Base-by-base conservation (phyloP, 2,329 filamentous ascomycete genomes). In the Cladosporium colombiae region DNA sequence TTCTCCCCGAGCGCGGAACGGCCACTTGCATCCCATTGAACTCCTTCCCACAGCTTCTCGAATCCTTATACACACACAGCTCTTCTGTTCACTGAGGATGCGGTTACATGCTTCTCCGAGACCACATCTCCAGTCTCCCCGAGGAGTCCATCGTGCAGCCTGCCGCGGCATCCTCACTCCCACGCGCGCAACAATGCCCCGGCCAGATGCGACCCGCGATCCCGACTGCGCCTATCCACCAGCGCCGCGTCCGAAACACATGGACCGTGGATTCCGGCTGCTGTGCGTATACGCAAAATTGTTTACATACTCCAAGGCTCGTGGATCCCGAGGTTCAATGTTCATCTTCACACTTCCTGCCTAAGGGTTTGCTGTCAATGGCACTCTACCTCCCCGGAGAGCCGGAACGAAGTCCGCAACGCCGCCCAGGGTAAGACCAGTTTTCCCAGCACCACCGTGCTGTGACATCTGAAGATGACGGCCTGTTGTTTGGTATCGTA, bases 291-390 rank as follows among this genome's bases (percentile, higher is more conserved):
- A n/a, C 37, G 21, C 37, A 44, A n/a, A 18, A 44, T 44, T n/a
- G 37, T 44, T n/a, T n/a, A 44, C 37, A 44, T 21, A 44, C 18
- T n/a, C 18, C 18, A n/a, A 27, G 50, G 50, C 14, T 11, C 14
- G 14, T 10, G 16, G 16, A 10, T 53, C 23, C 50, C 27, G 50
- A 53, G 50, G 50, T 31, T 44, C 18, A 29, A 11, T 31, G 2
- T 0, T 1, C 18, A 44, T 53, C 50, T 31, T n/a, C 27, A 31
- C 35, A 6, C 11, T 23, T n/a, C 16, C 23, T 27, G 35, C 23
- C 56, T 58, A 23, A 44, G 56, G 53, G 50, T 53, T 53, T 31
- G 50, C 50, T 52, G 5, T 53, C 23, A 53, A 27, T 27, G 23
- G 29, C 16, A 44, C 18, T 44, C 37, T 44, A 10, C 18, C 37